Base-by-base conservation (phyloP, 176 grass and related monocot species). In the Oryza nivara region DNA sequence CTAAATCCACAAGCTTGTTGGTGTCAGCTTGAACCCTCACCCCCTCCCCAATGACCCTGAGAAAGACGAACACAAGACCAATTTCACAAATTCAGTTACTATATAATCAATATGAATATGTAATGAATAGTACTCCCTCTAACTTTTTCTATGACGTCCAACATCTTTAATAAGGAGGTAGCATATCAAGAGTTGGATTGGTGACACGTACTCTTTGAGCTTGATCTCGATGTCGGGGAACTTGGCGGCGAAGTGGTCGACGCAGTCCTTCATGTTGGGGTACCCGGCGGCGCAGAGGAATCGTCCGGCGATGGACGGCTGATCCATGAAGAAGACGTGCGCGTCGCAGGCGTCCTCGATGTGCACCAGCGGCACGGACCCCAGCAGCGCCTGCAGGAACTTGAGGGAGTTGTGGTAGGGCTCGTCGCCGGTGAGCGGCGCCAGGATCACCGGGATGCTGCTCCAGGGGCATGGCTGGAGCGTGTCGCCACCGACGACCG, bases 271-370 rank as follows among this genome's bases (percentile, higher is more conserved):
- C 84, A 85, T 80, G 38, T 9, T 51, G 16, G 91, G 88, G 82
- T 73, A 89, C 1, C 76, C 84, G 20, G 26, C 77, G 47, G 77
- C 84, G 9, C 91, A 91, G 44, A 96, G 74, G 79, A 93, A 96
- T 2, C 94, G 85, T 28, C 94, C 94, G 4, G 84, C 81, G 76
- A 96, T 89, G 77, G 81, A 65, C 17, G 73, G 15, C 38, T 32
- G 80, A 0, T 96, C 88, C 79, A 93, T 91, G 81, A 87, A 90
- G 83, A 97, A 97, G 5, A 79, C 16, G 72, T 94, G 91, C 2
- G 94, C 94, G 65, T 94, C 87, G 54, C 89, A 92, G 65, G 66
- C 63, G 70, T 97, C 94, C 0, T 94, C 94, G 11, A 97, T 14
- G 80, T 93, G 89, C 66, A 65, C 84, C 47, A 93, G n/a, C 1